Evolutionary conservation across 768 basidiomycete species (phyloP).

Genomic region (Trametes punicea): DNA sequence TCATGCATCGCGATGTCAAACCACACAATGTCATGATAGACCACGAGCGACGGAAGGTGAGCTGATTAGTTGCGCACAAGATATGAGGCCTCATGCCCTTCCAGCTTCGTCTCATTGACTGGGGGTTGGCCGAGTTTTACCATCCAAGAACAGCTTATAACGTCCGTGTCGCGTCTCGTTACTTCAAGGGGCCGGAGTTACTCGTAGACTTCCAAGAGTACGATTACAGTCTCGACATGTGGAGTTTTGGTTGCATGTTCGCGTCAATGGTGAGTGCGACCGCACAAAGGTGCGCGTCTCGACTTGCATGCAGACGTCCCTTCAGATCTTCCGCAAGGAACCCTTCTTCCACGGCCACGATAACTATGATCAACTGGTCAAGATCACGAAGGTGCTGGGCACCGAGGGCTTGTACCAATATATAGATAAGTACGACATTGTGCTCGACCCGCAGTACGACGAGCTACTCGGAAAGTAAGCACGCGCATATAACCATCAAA

Average conservation of each 20-base stretch:
- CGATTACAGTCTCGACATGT: constrained; percentile 97
- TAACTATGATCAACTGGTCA: constrained; percentile 97
- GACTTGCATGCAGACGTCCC: background rate
- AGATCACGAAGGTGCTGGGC: constrained; percentile 96
- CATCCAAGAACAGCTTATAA: constrained; percentile 98
- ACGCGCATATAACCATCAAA: constrained; percentile 2
- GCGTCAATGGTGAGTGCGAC: constrained; percentile 81
- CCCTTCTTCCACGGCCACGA: constrained; percentile 99
- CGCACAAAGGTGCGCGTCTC: background rate
- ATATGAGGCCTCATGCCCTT: background rate
- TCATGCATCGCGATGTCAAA: constrained; percentile 98
- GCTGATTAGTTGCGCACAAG: background rate
- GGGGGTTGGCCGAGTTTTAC: constrained; percentile 98
- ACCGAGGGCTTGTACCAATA: constrained; percentile 94
- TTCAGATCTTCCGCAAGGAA: constrained; percentile 96
- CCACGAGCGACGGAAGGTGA: constrained; percentile 90
- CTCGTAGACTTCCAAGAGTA: constrained; percentile 98
- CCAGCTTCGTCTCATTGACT: constrained; percentile 94
- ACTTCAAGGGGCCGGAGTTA: constrained; percentile 97
- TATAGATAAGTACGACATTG: constrained; percentile 93
- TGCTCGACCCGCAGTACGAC: constrained; percentile 93
- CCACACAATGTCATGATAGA: constrained; percentile 99
- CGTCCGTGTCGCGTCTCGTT: constrained; percentile 93
- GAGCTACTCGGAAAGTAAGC: constrained; percentile 82
- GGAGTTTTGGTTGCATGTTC: constrained; percentile 99